Evolutionary conservation across 345 rosid genomes (phyloP).

Genomic region (Salix arbutifolia): DNA sequence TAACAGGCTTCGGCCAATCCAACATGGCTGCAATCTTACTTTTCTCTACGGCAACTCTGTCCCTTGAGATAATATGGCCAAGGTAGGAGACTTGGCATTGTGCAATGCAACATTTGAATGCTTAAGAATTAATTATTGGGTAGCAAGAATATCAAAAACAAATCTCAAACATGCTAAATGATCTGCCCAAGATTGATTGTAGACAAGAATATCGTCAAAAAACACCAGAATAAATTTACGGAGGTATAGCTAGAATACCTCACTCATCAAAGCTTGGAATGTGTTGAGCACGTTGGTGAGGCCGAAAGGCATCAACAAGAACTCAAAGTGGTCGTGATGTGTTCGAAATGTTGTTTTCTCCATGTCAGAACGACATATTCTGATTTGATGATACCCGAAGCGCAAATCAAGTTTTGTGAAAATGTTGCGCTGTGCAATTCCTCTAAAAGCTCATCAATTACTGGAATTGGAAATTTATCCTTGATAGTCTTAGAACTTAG

Average conservation of each 20-base stretch:
- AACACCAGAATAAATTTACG: not conserved
- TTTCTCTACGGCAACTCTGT: too few species aligned
- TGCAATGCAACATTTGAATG: not conserved
- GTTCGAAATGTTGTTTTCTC: not conserved
- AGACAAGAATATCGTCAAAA: not conserved
- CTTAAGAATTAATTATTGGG: too few species aligned
- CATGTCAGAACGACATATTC: not conserved
- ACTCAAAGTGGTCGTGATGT: not conserved
- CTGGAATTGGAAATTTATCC: too few species aligned
- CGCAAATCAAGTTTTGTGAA: not conserved
- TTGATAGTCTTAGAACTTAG: not conserved
- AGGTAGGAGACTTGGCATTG: not conserved
- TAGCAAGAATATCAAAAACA: accelerated
- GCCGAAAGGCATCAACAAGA: not conserved
- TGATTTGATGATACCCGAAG: not conserved
- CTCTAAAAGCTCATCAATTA: not conserved
- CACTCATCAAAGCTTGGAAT: not conserved
- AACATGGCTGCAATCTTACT: too few species aligned
- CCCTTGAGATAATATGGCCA: not conserved
- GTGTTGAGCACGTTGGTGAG: accelerated
- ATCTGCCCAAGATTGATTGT: not conserved
- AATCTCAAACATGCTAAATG: not conserved
- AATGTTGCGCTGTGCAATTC: not conserved
- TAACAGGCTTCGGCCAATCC: too few species aligned
- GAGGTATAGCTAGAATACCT: not conserved